These are phyloP conservation scores for Orychophragmus violaceus DNA, from an alignment of 345 rosid genomes.

Conservation along the genomic window DNA sequence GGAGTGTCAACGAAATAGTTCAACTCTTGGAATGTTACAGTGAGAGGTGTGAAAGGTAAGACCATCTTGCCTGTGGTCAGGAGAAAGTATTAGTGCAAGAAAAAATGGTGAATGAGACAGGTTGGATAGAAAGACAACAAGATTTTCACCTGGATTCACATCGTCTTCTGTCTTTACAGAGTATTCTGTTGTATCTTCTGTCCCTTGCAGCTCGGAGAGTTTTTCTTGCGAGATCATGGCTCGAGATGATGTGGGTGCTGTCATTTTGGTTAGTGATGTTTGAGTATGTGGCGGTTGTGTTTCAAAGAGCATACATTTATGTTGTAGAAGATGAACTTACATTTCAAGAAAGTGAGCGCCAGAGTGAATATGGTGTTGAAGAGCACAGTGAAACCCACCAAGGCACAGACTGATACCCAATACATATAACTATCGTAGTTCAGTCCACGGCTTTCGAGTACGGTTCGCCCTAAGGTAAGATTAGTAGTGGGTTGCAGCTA, in stretches of 20 bases:
- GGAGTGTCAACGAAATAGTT: slow-evolving; percentile 82
- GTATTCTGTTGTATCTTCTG: slow-evolving; percentile 23
- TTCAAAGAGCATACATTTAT: not conserved
- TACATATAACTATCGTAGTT: slow-evolving; percentile 49
- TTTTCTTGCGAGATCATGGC: slow-evolving; percentile 62
- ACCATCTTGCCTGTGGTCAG: slow-evolving; percentile 40
- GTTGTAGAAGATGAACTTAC: slow-evolving; percentile 33
- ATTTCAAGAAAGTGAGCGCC: slow-evolving; percentile 48
- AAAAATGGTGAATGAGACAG: not conserved
- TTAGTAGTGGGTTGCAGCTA: slow-evolving; percentile 19
- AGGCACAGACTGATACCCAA: slow-evolving; percentile 60
- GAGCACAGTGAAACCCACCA: slow-evolving; percentile 44
- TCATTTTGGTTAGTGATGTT: not conserved
- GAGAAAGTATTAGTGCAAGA: not conserved
- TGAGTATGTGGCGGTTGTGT: not conserved
- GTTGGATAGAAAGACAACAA: not conserved
- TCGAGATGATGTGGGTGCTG: slow-evolving; percentile 70
- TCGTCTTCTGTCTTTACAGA: not conserved
- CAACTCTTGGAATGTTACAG: slow-evolving; percentile 61
- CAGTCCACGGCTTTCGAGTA: slow-evolving; percentile 43
- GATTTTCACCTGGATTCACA: not conserved
- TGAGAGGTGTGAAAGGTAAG: slow-evolving; percentile 71
- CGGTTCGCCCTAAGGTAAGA: slow-evolving; percentile 37
- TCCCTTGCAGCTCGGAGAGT: slow-evolving; percentile 43
- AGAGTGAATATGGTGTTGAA: slow-evolving; percentile 42